Conservation (phyloP, 306 rosid species). For the Lathyrus aphaca region DNA sequence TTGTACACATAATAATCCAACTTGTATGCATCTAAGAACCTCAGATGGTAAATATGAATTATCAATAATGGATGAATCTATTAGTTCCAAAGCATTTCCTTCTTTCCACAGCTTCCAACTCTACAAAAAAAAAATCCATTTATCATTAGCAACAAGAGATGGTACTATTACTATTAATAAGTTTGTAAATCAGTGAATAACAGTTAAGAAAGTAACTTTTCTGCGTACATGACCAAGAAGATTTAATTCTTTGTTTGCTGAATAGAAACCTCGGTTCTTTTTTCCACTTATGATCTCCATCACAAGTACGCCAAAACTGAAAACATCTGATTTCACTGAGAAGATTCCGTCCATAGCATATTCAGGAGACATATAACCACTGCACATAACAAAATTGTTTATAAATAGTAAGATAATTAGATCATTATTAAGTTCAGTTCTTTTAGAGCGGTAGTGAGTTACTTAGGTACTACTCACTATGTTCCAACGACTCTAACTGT, state of each 20-base stretch:
- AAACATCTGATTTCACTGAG: conserved; percentile 74
- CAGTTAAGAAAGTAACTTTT: neutral
- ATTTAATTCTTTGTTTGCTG: conserved; percentile 56
- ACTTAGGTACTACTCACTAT: conserved; percentile 66
- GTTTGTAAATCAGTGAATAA: neutral
- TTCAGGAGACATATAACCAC: conserved; percentile 85
- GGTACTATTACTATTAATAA: neutral
- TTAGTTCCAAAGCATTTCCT: conserved; percentile 57
- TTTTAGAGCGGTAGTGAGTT: neutral
- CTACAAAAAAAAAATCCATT: conserved; percentile 42
- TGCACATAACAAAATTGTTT: conserved; percentile 31
- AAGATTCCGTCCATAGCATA: conserved; percentile 82
- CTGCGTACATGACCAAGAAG: conserved; percentile 69
- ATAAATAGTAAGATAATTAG: neutral
- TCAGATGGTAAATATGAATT: conserved; percentile 53
- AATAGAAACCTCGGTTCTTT: conserved; percentile 72
- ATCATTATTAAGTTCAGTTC: neutral
- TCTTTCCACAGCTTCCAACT: conserved; percentile 71
- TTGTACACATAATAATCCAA: conserved; percentile 52
- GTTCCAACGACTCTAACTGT: conserved; percentile 79
- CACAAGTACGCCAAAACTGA: conserved; percentile 79
- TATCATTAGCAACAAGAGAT: conserved; percentile 21
- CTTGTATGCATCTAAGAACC: conserved; percentile 55
- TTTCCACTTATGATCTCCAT: conserved; percentile 70
- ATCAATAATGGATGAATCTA: conserved; percentile 52